Conservation (phyloP, 2,329 filamentous ascomycete species). For the Tolypocladium nubicola region DNA sequence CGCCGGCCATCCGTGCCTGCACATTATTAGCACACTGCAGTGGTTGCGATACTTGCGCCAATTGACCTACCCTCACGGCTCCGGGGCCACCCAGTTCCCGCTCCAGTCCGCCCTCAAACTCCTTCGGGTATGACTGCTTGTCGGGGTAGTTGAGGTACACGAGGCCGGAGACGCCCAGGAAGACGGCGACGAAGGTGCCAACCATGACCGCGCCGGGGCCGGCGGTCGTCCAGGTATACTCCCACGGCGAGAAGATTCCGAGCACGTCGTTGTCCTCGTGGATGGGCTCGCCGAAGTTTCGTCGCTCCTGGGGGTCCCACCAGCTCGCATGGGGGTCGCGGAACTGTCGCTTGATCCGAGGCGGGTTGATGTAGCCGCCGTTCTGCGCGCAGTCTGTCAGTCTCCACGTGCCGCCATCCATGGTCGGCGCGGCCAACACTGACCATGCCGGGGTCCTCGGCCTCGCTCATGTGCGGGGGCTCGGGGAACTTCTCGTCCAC, state of each 20-base stretch:
- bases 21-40: conserved; percentile 7
- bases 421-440: conserved; percentile 16
- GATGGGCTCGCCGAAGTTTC: conserved; percentile 92
- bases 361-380: conserved; percentile 74
- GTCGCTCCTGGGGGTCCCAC: conserved; percentile 96
- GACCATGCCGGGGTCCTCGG: conserved; percentile 58
- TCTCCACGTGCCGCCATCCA: too few relatives aligned
- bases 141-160: conserved; percentile 66
- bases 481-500: conserved; percentile 44
- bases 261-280: conserved; percentile 95
- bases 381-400: conserved; percentile 42
- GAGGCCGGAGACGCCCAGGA: conserved; percentile 54
- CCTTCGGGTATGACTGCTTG: conserved; percentile 55
- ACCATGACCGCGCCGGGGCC: conserved; percentile 60
- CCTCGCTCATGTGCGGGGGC: conserved; percentile 37
- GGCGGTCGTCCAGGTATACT: conserved; percentile 74
- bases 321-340: conserved; percentile 88
- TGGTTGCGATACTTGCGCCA: neutral
- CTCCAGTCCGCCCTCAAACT: conserved; percentile 63
- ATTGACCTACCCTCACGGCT: conserved; percentile 50
- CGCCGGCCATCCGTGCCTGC: conserved; percentile 44
- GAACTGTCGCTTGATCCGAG: conserved; percentile 73
- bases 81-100: conserved; percentile 63
- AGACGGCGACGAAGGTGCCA: conserved; percentile 52
- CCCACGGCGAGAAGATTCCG: conserved; percentile 78